Percentiles rank a stretch among this genome's conserved stretches.
Conservation (phyloP, 164 flowering plant genomes). For the Tinospora cordifolia region DNA sequence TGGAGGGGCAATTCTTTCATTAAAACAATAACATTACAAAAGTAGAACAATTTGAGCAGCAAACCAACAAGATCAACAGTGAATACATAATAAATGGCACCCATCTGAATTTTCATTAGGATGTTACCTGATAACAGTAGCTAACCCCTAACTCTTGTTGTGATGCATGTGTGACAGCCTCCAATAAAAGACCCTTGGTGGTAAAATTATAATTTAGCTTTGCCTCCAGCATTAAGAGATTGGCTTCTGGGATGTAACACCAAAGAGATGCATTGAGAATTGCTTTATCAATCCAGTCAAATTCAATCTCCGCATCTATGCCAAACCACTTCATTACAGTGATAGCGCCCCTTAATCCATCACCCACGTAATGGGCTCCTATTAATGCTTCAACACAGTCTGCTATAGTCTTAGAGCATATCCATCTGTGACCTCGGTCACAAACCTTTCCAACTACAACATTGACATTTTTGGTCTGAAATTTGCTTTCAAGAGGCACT, state of each 20-base stretch:
- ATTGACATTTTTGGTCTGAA: slow-evolving; percentile 39
- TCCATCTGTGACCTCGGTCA: slow-evolving; percentile 89
- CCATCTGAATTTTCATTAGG: not conserved
- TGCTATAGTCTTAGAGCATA: slow-evolving; percentile 75
- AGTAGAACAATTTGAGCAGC: not conserved
- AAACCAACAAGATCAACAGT: not conserved
- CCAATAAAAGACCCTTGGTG: slow-evolving; percentile 65
- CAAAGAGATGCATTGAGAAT: slow-evolving; percentile 43
- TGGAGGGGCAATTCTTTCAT: not conserved
- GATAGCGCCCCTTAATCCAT: slow-evolving; percentile 63
- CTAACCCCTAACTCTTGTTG: slow-evolving; percentile 45
- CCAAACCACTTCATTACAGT: slow-evolving; percentile 76
- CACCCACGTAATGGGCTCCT: slow-evolving; percentile 80
- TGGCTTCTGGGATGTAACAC: slow-evolving; percentile 32
- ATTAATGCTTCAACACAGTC: slow-evolving; percentile 92
- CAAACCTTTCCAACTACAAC: slow-evolving; percentile 55
- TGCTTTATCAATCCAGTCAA: slow-evolving; percentile 36
- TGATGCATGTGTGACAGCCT: slow-evolving; percentile 80
- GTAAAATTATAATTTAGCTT: slow-evolving; percentile 56
- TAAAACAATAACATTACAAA: not conserved
- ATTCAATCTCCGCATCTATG: slow-evolving; percentile 49
- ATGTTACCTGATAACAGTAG: slow-evolving; percentile 69
- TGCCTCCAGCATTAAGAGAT: slow-evolving; percentile 44
- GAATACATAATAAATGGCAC: not conserved
- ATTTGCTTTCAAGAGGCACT: slow-evolving; percentile 57